Base-by-base conservation (phyloP, 306 rosid species). In the Malus sieversii region DNA sequence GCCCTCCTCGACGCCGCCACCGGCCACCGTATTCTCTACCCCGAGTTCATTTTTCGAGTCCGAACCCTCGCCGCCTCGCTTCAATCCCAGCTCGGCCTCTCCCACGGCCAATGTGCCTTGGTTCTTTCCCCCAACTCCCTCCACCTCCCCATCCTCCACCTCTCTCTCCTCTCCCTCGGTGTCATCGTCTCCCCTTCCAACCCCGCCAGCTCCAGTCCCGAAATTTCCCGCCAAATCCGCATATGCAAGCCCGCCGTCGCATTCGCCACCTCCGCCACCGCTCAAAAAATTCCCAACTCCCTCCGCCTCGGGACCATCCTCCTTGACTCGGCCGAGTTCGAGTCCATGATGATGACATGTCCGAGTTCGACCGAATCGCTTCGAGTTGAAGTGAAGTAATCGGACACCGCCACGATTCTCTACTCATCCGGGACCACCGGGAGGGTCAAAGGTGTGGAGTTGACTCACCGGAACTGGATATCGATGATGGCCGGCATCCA, bases 401-500 rank as follows among this genome's bases (percentile, higher is more conserved):
- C 83, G 9, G 78, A 83, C 42, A 79, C 83, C 25, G 86, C 86
- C 18, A 29, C 78, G 29, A 61, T 79, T 18, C 64, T 83, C 4
- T 75, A 35, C 78, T 83, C 86, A 4, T 83, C 78, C 5, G 81
- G 83, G 3, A 83, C 86, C 4, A 79, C 83, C 20, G 86, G 83
- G 27, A 18, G 1, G 14, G 48, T 79, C 75, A 83, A 83, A 38
- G 86, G 86, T 8, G 83, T 79, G 20, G 83, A 40, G 76, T 38
- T 71, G 75, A 71, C 72, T n/a, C 83, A 83, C 62, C 62, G 76
- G 16, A 83, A 79, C 8, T 75, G 80, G 81, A 79, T 79, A 5
- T 45, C 83, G 2, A 64, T 58, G 1, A 0, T 79, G 15, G 77
- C 72, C 13, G 23, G 75, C 2, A 33, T 20, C 18, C 13, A 1